phyloP scores from a whole-genome alignment of 495 filamentous ascomycete genomes.

The Penicillium silybi region DNA sequence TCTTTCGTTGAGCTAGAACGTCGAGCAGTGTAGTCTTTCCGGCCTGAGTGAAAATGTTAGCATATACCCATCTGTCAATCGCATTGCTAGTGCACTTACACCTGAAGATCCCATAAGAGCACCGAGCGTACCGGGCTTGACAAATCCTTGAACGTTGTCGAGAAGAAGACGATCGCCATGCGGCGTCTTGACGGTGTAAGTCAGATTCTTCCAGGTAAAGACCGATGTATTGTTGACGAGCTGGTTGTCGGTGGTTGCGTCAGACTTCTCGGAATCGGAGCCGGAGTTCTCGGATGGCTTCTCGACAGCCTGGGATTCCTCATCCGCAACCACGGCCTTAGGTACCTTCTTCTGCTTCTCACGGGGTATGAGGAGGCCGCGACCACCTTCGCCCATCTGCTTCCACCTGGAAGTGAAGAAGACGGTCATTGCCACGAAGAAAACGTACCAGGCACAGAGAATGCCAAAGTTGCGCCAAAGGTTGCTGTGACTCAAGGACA shows the following conservation, averaged over 20 bases:
- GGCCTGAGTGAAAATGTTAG: no score
- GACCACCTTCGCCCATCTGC: constrained; percentile 14
- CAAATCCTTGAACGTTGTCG: constrained; percentile 83
- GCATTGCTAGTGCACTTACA: no score
- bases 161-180: constrained; percentile 50
- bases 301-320: constrained; percentile 21
- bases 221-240: constrained; percentile 44
- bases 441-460: constrained; percentile 31
- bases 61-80: no score
- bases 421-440: constrained; percentile 30
- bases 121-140: constrained; percentile 77
- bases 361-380: constrained; percentile 27
- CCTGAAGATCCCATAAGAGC: constrained; percentile 69
- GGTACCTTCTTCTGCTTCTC: constrained; percentile 17
- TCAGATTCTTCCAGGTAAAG: constrained; percentile 30
- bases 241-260: constrained; percentile 2
- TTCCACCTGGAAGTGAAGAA: constrained; percentile 27
- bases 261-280: constrained; percentile 1
- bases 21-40: constrained; percentile 58
- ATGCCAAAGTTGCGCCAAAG: constrained; percentile 42
- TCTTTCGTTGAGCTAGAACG: constrained; percentile 61
- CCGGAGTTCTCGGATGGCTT: constrained; percentile 3
- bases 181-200: constrained; percentile 48
- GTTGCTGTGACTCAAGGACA: constrained; percentile 29
- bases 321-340: constrained; percentile 11